A percentile compares a stretch with the other conserved stretches of the same genome.
Evolutionary conservation across 1,139 yeast species (phyloP).

Genomic region (Magnusiomyces suaveolens): DNA sequence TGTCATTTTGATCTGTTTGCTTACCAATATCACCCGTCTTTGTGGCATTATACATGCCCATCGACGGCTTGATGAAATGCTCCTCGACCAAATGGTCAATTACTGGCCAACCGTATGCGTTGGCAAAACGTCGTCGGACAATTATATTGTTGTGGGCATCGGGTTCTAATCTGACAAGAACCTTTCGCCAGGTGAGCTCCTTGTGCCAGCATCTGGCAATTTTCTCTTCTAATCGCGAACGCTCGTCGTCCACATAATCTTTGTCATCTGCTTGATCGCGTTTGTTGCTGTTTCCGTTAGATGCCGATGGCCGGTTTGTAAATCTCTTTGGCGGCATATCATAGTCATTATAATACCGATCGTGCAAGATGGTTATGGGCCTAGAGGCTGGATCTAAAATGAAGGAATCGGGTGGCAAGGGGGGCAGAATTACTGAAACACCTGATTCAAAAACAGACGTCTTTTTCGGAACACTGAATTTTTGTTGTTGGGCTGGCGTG

Average conservation of each 20-base stretch:
- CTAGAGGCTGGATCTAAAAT: slow-evolving; percentile 57
- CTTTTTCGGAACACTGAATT: slow-evolving; percentile 43
- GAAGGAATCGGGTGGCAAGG: slow-evolving; percentile 63
- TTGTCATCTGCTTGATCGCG: not conserved
- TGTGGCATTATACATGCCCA: not conserved
- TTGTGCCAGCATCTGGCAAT: slow-evolving; percentile 87
- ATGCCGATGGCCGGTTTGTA: slow-evolving; percentile 2
- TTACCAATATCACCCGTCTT: not conserved
- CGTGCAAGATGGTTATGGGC: slow-evolving; percentile 60
- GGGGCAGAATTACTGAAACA: slow-evolving; percentile 71
- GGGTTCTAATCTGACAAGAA: slow-evolving; percentile 71
- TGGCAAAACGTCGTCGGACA: slow-evolving; percentile 80
- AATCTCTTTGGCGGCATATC: slow-evolving; percentile 48
- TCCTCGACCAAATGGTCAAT: slow-evolving; percentile 65
- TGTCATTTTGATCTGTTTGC: not conserved
- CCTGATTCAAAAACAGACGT: slow-evolving; percentile 80
- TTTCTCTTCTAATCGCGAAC: slow-evolving; percentile 55
- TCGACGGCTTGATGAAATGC: slow-evolving; percentile 40
- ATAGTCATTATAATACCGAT: slow-evolving; percentile 55
- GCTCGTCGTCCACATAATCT: slow-evolving; percentile 29
- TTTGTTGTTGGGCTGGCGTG: not conserved
- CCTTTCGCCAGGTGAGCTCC: slow-evolving; percentile 84
- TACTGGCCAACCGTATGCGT: slow-evolving; percentile 96
- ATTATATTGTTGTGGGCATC: slow-evolving; percentile 94
- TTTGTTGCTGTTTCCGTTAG: not conserved